A percentile compares a stretch with the other conserved stretches of the same genome.
These are phyloP conservation scores for Schizosaccharomyces pombe DNA, from an alignment of 805 yeast species.

Conservation along the genomic window ASM294v3 CU329670.1:2367501-2368000, in stretches of 20 bases:
- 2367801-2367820: conserved; percentile 92
- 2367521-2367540: not conserved
- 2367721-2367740: conserved; percentile 84
- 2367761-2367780: not conserved
- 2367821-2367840: conserved; percentile 85
- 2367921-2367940: conserved; percentile 84
- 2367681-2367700: conserved; percentile 64
- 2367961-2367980: too few species aligned
- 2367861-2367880: conserved; percentile 95
- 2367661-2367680: conserved; percentile 87
- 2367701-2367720: conserved; percentile 85
- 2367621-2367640: conserved; percentile 66
- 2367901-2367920: conserved; percentile 99
- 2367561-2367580: not conserved
- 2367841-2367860: conserved; percentile 88
- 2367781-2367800: conserved; percentile 87
- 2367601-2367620: conserved; percentile 84
- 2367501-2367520: not conserved
- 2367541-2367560: conserved; percentile 2
- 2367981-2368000: too few species aligned
- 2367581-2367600: conserved; percentile 40
- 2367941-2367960: conserved; percentile 78
- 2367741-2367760: not conserved
- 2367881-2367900: conserved; percentile 82
- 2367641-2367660: conserved; percentile 74